Conservation (phyloP, 2,329 filamentous ascomycete species). For the Truncatella angustata region DNA sequence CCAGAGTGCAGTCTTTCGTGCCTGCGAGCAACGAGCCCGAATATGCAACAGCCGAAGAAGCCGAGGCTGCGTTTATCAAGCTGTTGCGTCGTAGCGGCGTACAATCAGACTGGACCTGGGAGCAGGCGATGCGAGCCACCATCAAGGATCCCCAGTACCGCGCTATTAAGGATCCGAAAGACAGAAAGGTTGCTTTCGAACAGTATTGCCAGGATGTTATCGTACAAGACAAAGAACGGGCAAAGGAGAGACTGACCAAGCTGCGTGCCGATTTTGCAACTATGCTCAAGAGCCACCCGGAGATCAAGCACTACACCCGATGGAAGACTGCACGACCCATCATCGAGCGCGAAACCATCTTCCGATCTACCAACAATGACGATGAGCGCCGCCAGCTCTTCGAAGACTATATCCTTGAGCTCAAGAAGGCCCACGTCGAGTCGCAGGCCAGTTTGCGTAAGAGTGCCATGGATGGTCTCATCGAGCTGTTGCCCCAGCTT, state of each 20-base stretch:
- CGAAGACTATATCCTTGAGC: constrained; percentile 84
- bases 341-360: constrained; percentile 92
- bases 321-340: constrained; percentile 96
- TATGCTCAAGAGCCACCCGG: constrained; percentile 94
- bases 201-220: constrained; percentile 92
- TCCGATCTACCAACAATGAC: constrained; percentile 86
- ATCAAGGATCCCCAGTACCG: constrained; percentile 92
- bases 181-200: constrained; percentile 87
- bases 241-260: constrained; percentile 89
- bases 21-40: constrained; percentile 71
- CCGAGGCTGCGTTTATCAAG: constrained; percentile 90
- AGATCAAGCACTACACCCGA: constrained; percentile 94
- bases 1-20: constrained; percentile 57
- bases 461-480: constrained; percentile 80
- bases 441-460: constrained; percentile 70
- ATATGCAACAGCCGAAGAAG: constrained; percentile 78
- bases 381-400: constrained; percentile 86
- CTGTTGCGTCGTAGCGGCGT: constrained; percentile 81
- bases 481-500: constrained; percentile 73
- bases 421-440: constrained; percentile 79
- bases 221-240: constrained; percentile 88
- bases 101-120: constrained; percentile 90
- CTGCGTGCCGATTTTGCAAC: constrained; percentile 89
- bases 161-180: constrained; percentile 87
- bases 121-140: constrained; percentile 79